phyloP scores from a whole-genome alignment of 495 filamentous ascomycete species.

The Trichoderma orchidacearum region DNA sequence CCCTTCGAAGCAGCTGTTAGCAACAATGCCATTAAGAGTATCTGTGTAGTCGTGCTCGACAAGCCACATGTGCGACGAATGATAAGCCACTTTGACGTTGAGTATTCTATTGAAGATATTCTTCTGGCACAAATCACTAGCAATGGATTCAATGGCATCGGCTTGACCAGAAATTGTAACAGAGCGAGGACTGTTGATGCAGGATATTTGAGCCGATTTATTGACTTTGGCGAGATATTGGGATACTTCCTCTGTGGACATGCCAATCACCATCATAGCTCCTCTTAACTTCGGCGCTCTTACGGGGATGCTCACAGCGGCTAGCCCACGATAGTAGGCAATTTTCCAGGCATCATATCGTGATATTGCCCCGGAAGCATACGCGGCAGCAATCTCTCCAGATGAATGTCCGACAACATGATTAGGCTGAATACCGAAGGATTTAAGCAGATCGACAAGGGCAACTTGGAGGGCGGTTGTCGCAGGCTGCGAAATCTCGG shows the following conservation, averaged over 20 bases:
- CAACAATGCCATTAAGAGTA: conserved; percentile 9
- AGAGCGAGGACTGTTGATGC: conserved; percentile 32
- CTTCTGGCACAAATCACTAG: conserved; percentile 11
- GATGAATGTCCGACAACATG: conserved; percentile 45
- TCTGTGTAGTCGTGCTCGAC: conserved; percentile 22
- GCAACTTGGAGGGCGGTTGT: conserved; percentile 36
- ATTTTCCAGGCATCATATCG: conserved; percentile 35
- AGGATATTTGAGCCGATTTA: conserved; percentile 22
- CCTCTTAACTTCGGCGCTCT: conserved; percentile 12
- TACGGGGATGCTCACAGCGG: conserved; percentile 8
- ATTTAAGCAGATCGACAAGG: conserved; percentile 36
- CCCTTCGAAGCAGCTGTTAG: conserved; percentile 1
- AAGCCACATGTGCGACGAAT: conserved; percentile 27
- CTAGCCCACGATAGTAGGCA: conserved; percentile 24
- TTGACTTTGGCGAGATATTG: conserved; percentile 15
- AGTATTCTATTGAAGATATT: conserved; percentile 22
- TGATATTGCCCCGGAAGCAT: conserved; percentile 24
- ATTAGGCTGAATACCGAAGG: conserved; percentile 29
- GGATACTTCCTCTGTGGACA: conserved; percentile 12
- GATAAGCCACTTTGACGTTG: conserved; percentile 25
- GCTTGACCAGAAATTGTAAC: conserved; percentile 31
- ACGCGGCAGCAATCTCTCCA: conserved; percentile 44
- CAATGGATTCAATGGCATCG: conserved; percentile 18
- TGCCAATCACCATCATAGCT: conserved; percentile 29
- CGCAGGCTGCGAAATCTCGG: conserved; percentile 23